phyloP scores from a whole-genome alignment of 108 stramenopile species.

The Cyclotella atomus region DNA sequence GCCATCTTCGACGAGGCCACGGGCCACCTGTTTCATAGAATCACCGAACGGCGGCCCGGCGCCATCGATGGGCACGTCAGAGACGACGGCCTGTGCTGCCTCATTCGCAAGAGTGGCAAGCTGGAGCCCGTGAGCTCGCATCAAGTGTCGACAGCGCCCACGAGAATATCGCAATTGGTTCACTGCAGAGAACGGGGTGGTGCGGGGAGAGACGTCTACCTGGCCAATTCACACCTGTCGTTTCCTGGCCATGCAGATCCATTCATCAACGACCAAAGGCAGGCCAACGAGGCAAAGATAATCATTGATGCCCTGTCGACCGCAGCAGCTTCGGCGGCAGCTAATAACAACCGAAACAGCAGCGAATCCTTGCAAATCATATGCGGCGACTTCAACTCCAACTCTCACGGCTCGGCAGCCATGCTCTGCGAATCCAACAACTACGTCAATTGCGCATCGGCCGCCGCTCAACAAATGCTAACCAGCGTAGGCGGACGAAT shows the following conservation, averaged over 20 bases:
- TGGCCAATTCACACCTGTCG: constrained; percentile 47
- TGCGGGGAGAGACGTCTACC: constrained; percentile 18
- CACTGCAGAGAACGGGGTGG: constrained; percentile 31
- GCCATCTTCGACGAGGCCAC: constrained; percentile 37
- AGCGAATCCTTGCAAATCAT: constrained; percentile 30
- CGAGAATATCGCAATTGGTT: constrained; percentile 50
- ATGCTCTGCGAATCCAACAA: constrained; percentile 30
- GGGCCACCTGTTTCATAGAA: constrained; percentile 32
- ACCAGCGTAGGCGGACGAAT: constrained; percentile 32
- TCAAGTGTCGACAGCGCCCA: constrained; percentile 37
- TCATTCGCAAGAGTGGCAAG: constrained; percentile 26
- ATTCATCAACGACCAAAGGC: constrained; percentile 26
- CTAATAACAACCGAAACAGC: neutral
- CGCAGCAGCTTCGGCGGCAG: constrained; percentile 6
- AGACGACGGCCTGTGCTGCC: constrained; percentile 51
- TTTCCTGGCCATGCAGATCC: constrained; percentile 40
- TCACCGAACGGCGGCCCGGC: constrained; percentile 44
- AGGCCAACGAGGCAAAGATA: constrained; percentile 31
- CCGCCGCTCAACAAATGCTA: constrained; percentile 42
- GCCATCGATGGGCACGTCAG: constrained; percentile 9
- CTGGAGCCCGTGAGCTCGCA: constrained; percentile 35
- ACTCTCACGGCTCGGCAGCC: constrained; percentile 44
- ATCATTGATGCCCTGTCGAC: constrained; percentile 35
- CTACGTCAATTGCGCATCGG: constrained; percentile 51
- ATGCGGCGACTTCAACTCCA: constrained; percentile 54